Evolutionary conservation across 1,284 basidiomycete genomes (phyloP), one percentile per base, ranked within the genome.

Genomic region (Trichosporon inkin): DNA sequence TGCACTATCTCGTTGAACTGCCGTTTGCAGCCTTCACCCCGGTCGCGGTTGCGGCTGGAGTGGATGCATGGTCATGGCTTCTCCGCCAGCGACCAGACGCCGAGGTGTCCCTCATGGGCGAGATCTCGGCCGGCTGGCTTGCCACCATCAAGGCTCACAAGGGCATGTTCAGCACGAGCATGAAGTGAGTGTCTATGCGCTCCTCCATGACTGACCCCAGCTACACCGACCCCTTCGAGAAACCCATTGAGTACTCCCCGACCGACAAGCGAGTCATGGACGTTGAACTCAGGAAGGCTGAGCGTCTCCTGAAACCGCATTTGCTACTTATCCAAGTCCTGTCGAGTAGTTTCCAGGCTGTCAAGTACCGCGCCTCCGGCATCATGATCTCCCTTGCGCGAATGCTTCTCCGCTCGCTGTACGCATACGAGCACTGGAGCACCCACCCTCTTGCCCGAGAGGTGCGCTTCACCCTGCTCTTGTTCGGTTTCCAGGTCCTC

Each of bases 51-150:
- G 84, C 88, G 10, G 85, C 89, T 1, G 94, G 92, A 0, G 88
- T 93, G 54, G 92, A 97, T 73, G 88, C 91, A 5, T 99, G 96
- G 96, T 92, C 90, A 2, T 98, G 94, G 95, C 82, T 98, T 0
- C 90, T 98, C 53, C 86, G 90, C 16, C 90, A 94, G 71, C 86
- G 90, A 58, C 88, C 91, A 0, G 84, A 86, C 58, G 81, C 85
- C 22, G 86, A 88, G 73, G 82, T 89, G 75, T 87, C 78, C 7
- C 78, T 98, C 28, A 89, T 97, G 82, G 82, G 86, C 11, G 93
- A 97, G 71, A 85, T 99, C 58, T 81, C 91, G 32, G 84, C 88
- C 8, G 89, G 89, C 4, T 99, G 96, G 96, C 83, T 87, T 40
- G 83, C 84, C 62, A 91, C 89, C 2, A 88, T 95, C 63, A 85